Base-by-base conservation (phyloP, 345 rosid genomes). In the Pelargonium nanum region DNA sequence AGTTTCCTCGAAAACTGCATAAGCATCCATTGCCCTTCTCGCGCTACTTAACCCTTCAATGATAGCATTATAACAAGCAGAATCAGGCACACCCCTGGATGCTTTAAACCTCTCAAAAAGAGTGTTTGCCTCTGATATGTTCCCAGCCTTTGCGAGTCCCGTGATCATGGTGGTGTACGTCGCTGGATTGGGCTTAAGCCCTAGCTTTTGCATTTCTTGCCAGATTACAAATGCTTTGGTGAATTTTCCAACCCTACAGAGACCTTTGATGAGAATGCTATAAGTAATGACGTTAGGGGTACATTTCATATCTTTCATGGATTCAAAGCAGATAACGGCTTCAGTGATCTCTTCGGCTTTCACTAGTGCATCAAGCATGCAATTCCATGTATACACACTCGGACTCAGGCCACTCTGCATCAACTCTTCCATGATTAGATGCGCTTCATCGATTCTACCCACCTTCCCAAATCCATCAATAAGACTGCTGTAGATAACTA, bases 401-500 rank as follows among this genome's bases (percentile, higher is more conserved):
- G 97, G 94, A 17, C 85, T 84, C 74, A 89, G 78, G 55, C 90
- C 99, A 69, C 65, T 93, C 80, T 89, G 99, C 94, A 87, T 84
- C 62, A 93, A 69, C 77, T 89, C 99, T 79, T 89, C 99, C 79
- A 93, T 76, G 56, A 93, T 80, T 58, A 93, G 79, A 80, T 87
- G 87, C 24, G 99, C 99, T 81, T 93, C 99, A 69, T 93, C 97
- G 19, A 93, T 80, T 72, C 99, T 80, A 24, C 97, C 96, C 21
- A 87, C 97, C 77, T 93, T 93, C 57, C 97, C 99, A 74, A 93
- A 93, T 59, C 99, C 97, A 59, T 93, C 89, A 54, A 93, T 84
- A 53, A 93, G 88, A 78, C 97, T 93, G 64, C 82, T 84, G 66
- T 89, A 89, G 26, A 89, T 78, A 22, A 89, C 83, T 50, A 83